These are phyloP conservation scores for Rhodomyrtus psidioides DNA, from an alignment of 441 rosid genomes.

Conservation along the genomic window DNA sequence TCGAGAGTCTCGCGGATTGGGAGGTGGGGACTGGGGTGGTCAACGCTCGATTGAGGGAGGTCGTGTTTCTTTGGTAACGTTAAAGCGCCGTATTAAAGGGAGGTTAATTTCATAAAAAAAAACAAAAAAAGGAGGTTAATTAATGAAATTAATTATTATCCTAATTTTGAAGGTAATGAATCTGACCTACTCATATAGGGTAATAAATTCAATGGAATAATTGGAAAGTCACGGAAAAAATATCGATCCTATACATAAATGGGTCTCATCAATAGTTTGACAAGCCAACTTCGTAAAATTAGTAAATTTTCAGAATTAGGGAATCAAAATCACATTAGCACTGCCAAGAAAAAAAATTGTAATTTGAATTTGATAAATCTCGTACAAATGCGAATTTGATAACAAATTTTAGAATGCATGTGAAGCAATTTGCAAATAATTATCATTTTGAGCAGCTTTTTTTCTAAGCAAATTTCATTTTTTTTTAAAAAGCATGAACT, in stretches of 20 bases:
- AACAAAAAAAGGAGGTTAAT: neutral
- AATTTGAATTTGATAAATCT: neutral
- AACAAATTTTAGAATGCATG: neutral
- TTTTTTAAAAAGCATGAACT: neutral
- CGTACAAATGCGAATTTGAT: neutral
- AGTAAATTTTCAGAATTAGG: neutral
- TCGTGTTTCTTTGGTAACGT: neutral
- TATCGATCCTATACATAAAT: rapidly evolving
- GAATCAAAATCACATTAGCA: neutral
- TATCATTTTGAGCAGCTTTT: rapidly evolving
- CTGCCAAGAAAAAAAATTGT: neutral
- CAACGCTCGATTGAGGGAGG: neutral
- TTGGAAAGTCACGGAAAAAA: neutral
- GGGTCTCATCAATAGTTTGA: neutral
- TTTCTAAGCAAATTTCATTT: neutral
- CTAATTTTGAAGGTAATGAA: neutral
- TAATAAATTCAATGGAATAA: neutral
- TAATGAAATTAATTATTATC: neutral
- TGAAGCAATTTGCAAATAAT: neutral
- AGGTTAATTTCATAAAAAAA: too few species aligned
- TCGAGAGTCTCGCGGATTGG: neutral
- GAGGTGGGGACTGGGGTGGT: neutral
- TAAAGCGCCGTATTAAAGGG: neutral
- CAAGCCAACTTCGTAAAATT: neutral
- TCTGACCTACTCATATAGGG: neutral